These are phyloP conservation scores for Nemania sp. DNA, from an alignment of 2,329 filamentous ascomycete genomes.

Conservation along the genomic window DNA sequence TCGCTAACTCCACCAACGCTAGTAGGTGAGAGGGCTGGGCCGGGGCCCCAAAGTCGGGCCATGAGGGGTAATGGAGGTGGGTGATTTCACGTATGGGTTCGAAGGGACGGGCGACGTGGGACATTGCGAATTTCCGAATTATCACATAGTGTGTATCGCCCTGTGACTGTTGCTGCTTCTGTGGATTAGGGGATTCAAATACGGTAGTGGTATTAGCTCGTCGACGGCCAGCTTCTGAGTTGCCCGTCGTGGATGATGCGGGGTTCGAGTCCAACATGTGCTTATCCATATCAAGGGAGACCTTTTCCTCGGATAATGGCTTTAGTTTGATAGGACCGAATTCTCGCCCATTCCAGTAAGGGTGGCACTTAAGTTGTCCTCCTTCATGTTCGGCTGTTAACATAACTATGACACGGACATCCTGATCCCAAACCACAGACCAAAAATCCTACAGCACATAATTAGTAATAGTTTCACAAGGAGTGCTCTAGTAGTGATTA, in stretches of 20 bases:
- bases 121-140: constrained; percentile 87
- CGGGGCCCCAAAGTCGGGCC: constrained; percentile 96
- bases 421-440: constrained; percentile 97
- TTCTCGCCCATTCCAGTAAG: constrained; percentile 86
- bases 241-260: constrained; percentile 48
- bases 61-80: constrained; percentile 93
- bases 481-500: background rate
- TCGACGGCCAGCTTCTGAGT: constrained; percentile 59
- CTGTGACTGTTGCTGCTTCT: constrained; percentile 45
- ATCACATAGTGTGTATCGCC: constrained; percentile 79
- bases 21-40: constrained; percentile 89
- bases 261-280: constrained; percentile 56
- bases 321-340: constrained; percentile 84
- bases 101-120: constrained; percentile 82
- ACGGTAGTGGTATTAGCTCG: constrained; percentile 67
- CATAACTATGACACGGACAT: constrained; percentile 95
- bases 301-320: constrained; percentile 82
- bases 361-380: constrained; percentile 92
- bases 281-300: constrained; percentile 78
- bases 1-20: constrained; percentile 88
- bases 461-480: constrained; percentile 45
- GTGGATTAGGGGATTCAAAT: constrained; percentile 49
- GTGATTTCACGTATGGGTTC: constrained; percentile 90
- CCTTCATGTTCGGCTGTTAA: constrained; percentile 94
- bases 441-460: constrained; percentile 81